phyloP scores from a whole-genome alignment of 306 rosid genomes.

The Delonix regia region DNA sequence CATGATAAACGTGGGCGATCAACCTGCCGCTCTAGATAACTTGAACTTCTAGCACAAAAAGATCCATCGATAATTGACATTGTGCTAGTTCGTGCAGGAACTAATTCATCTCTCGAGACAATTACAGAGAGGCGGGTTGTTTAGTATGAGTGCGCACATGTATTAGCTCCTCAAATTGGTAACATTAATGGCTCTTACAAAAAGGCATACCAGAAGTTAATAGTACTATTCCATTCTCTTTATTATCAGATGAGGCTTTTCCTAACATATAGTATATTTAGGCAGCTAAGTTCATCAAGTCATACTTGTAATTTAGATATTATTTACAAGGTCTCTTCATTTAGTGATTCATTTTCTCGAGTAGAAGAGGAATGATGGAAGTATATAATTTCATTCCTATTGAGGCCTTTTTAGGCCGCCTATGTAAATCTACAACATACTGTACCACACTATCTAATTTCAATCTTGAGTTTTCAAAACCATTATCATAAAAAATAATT shows the following conservation, averaged over 20 bases:
- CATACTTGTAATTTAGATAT: constrained; percentile 64
- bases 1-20: constrained; percentile 63
- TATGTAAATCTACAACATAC: constrained; percentile 64
- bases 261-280: constrained; percentile 66
- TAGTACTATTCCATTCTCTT: constrained; percentile 64
- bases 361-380: constrained; percentile 63
- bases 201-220: constrained; percentile 72
- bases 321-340: constrained; percentile 73
- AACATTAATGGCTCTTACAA: constrained; percentile 54
- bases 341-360: constrained; percentile 73
- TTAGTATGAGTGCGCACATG: constrained; percentile 66
- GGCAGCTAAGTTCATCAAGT: constrained; percentile 54
- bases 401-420: constrained; percentile 74
- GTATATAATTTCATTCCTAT: constrained; percentile 61
- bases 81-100: constrained; percentile 62
- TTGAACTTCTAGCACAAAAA: constrained; percentile 70
- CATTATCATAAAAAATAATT: constrained; percentile 65
- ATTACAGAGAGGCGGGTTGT: constrained; percentile 88
- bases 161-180: constrained; percentile 43
- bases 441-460: constrained; percentile 55
- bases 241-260: constrained; percentile 79
- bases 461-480: constrained; percentile 61
- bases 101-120: constrained; percentile 56
- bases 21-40: constrained; percentile 67
- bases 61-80: constrained; percentile 84